Percentiles rank a stretch among this genome's conserved stretches.
Conservation (phyloP, 2,329 filamentous ascomycete genomes). For the Ophiostoma novo-ulmi region DNA sequence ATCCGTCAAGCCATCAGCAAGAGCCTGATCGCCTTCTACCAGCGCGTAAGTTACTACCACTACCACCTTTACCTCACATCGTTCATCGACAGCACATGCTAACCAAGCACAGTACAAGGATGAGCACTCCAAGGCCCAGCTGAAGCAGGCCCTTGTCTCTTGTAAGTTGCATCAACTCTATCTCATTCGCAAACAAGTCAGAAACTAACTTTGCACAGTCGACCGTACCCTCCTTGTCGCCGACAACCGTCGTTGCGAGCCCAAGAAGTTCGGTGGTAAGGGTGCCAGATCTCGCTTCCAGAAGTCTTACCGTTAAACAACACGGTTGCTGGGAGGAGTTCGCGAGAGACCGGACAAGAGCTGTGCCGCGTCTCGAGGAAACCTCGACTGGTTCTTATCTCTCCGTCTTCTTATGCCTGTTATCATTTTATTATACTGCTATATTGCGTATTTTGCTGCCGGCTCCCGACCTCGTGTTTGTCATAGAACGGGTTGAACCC, state of each 20-base stretch:
- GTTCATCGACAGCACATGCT: background rate
- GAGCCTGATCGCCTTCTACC: conserved; percentile 53
- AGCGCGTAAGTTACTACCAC: conserved; percentile 44
- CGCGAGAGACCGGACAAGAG: conserved; percentile 12
- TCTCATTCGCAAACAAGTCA: no score
- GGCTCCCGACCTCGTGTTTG: background rate
- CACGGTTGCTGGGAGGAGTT: conserved; percentile 8
- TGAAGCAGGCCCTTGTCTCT: conserved; percentile 93
- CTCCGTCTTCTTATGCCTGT: conserved; percentile 5
- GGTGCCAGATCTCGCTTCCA: conserved; percentile 96
- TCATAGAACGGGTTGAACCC: background rate
- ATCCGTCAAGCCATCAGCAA: conserved; percentile 99
- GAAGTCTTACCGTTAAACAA: conserved; percentile 93
- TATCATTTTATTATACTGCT: background rate
- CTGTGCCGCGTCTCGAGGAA: conserved; percentile 15
- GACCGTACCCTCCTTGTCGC: conserved; percentile 73
- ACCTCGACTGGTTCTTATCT: background rate
- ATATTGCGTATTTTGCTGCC: conserved; percentile 2
- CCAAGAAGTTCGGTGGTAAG: conserved; percentile 94
- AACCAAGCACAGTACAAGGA: conserved; percentile 85
- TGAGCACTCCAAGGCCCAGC: conserved; percentile 99
- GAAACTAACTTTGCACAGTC: conserved; percentile 20
- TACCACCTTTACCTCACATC: conserved; percentile 1
- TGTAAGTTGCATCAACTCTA: conserved; percentile 38
- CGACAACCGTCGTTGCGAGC: conserved; percentile 98